These are phyloP conservation scores for Pueraria montana DNA, from an alignment of 306 rosid species.

Conservation along the genomic window DNA sequence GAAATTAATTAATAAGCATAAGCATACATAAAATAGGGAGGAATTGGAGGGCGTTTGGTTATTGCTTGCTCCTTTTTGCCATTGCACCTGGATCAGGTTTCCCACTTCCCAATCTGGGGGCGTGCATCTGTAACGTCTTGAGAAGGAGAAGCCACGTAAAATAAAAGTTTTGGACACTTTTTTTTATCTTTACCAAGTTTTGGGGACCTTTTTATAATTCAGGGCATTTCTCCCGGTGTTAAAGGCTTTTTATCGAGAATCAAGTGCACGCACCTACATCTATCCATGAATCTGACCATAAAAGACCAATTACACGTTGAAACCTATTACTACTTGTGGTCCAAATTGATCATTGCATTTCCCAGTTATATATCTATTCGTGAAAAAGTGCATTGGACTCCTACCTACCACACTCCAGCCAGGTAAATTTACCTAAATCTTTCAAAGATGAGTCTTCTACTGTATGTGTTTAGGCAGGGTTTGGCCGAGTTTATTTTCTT, in stretches of 20 bases:
- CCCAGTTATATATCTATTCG: not conserved
- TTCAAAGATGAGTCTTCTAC: too few relatives aligned
- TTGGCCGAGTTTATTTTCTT: too few relatives aligned
- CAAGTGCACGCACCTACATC: not conserved
- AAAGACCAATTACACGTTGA: not conserved
- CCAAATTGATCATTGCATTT: not conserved
- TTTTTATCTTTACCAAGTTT: not conserved
- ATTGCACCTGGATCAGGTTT: not conserved
- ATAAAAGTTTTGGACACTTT: not conserved
- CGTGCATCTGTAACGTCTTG: too few relatives aligned
- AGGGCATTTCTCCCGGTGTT: not conserved
- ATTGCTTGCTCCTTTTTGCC: not conserved
- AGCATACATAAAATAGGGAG: not conserved
- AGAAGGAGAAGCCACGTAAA: too few relatives aligned
- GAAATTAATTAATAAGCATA: not conserved
- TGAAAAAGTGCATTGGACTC: not conserved
- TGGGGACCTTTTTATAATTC: not conserved
- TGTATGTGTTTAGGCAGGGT: too few relatives aligned
- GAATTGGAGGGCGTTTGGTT: not conserved
- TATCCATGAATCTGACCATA: constrained; percentile 6
- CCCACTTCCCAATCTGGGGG: too few relatives aligned
- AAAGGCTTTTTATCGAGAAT: constrained; percentile 24
- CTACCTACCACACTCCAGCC: not conserved
- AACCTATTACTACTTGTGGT: not conserved
- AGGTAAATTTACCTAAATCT: not conserved